Evolutionary conservation across 768 basidiomycete species (phyloP).

Genomic region (Hericium erinaceus): DNA sequence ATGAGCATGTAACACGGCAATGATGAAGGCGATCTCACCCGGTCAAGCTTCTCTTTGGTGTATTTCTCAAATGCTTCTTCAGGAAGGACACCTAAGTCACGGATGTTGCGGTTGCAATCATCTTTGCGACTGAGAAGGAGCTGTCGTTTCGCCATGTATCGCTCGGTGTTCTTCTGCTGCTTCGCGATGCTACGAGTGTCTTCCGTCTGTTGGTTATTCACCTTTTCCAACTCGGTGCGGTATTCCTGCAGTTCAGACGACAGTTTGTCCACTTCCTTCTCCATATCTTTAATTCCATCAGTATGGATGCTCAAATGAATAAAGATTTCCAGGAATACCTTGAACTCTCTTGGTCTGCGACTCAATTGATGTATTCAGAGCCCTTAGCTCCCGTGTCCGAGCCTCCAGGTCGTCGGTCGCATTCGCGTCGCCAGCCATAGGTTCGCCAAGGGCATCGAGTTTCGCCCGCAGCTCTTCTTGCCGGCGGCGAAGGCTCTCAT

Average conservation of each 20-base stretch:
- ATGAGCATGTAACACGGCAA: neutral
- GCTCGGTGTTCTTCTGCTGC: conserved; percentile 91
- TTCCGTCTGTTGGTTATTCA: conserved; percentile 78
- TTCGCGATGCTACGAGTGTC: conserved; percentile 81
- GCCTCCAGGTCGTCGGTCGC: conserved; percentile 62
- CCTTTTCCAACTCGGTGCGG: conserved; percentile 54
- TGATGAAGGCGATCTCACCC: conserved; percentile 37
- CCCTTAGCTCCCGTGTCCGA: conserved; percentile 57
- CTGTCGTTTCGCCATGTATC: conserved; percentile 87
- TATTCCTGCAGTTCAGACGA: conserved; percentile 58
- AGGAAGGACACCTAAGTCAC: conserved; percentile 91
- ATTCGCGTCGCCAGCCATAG: conserved; percentile 42
- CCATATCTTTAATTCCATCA: conserved; percentile 38
- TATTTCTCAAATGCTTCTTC: conserved; percentile 98
- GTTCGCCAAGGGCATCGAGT: conserved; percentile 66
- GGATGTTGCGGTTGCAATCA: conserved; percentile 90
- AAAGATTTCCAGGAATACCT: conserved; percentile 26
- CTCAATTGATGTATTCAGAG: conserved; percentile 59
- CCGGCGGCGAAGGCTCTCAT: conserved; percentile 75
- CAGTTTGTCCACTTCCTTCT: conserved; percentile 62
- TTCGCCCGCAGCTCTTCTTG: conserved; percentile 70
- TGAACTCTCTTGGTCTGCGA: conserved; percentile 53
- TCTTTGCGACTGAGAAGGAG: conserved; percentile 80
- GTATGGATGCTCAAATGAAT: too few relatives aligned
- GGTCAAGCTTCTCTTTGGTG: conserved; percentile 77